Evolutionary conservation across 768 basidiomycete species (phyloP), one percentile per base, ranked within the genome.

Genomic region (Scleroderma citrinum): DNA sequence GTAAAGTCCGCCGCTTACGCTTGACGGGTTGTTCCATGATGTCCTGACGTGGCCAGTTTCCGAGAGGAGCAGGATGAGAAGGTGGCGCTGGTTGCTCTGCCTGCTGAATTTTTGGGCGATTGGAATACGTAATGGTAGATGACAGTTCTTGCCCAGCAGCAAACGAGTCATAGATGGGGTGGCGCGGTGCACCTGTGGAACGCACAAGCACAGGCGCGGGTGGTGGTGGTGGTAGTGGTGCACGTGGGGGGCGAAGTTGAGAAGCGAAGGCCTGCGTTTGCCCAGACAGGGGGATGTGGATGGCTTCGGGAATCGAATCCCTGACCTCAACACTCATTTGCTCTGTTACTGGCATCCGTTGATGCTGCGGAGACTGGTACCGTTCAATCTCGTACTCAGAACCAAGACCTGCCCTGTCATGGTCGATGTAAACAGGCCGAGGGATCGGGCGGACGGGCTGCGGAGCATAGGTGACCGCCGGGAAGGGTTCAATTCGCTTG

Each of bases 11-110:
- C 16, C 40, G 47, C 36, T 38, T 62, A 19, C 12, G 26, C 21
- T 50, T 59, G 48, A 51, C 48, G 43, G 69, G 61, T 21, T 51
- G 52, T 39, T 59, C 53, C 62, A 66, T 59, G 35, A 59, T 37
- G 53, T 81, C 72, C 11, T 59, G 56, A 19, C 75, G 73, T 32
- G 80, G 82, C 81, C 82, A 82, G 30, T 76, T 64, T 16, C 78
- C 76, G 1, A 82, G 62, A 3, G 75, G 76, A 23, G 74, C 67
- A 13, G 69, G 62, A 7, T 47, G 47, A 19, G 45, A 55, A 50
- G 37, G 5, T 30, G 49, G 52, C 45, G 51, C 41, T 53, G 47
- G 42, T 35, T 48, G 48, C 47, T 34, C 19, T 39, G 50, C 47
- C 41, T 50, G 48, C n/a, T 60, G 48, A 5, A 59, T 48, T 47